These are phyloP conservation scores for Solanum pinnatisectum DNA, from an alignment of 257 asterid species.

Conservation along the genomic window DNA sequence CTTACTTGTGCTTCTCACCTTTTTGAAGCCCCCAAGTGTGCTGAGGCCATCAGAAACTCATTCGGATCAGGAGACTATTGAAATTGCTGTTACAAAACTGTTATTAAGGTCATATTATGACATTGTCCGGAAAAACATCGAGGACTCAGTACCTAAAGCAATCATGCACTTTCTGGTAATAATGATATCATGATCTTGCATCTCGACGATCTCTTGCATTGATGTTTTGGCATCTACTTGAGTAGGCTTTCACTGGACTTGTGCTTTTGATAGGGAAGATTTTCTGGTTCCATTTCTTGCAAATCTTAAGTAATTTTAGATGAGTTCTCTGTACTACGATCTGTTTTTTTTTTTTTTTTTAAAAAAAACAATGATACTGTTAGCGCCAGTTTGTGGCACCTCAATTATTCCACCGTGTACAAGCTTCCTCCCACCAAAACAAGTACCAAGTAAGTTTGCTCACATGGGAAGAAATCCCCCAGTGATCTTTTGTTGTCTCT, in stretches of 20 bases:
- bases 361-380: not conserved
- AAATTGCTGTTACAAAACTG: conserved; percentile 60
- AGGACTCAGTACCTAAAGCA: conserved; percentile 59
- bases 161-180: conserved; percentile 68
- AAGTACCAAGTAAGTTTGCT: not conserved
- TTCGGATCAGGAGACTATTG: conserved; percentile 59
- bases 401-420: not conserved
- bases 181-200: not conserved
- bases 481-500: not conserved
- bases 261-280: not conserved
- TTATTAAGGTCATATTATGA: conserved; percentile 65
- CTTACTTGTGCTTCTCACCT: not conserved
- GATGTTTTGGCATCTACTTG: not conserved
- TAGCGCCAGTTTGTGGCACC: not conserved
- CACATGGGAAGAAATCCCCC: not conserved
- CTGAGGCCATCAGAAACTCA: conserved; percentile 76
- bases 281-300: not conserved
- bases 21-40: conserved; percentile 65
- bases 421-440: not conserved
- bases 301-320: not conserved
- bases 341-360: not conserved
- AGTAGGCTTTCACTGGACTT: not conserved
- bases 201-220: not conserved
- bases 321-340: not conserved
- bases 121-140: conserved; percentile 59